A percentile compares a stretch with the other conserved stretches of the same genome.
phyloP scores from a whole-genome alignment of 228 moss, liverwort and hornwort species.

The Sphagnum magellanicum region DNA sequence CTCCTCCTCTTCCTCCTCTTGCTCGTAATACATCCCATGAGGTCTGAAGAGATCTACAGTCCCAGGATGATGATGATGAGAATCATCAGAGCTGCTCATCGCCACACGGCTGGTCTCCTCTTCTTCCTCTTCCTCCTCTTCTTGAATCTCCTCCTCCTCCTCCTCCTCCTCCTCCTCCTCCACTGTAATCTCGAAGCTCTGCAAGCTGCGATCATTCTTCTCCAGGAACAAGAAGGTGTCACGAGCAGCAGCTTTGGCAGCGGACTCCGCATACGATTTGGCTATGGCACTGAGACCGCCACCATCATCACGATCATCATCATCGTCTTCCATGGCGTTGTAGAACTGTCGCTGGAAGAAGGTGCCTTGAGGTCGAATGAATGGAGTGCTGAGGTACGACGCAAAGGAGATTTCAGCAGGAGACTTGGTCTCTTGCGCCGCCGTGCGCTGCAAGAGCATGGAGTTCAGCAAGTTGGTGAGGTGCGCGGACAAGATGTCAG shows the following conservation, averaged over 20 bases:
- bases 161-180: constrained; percentile 1
- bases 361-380: too few species aligned
- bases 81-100: too few species aligned
- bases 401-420: not conserved
- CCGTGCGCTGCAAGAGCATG: too few species aligned
- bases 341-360: too few species aligned
- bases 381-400: constrained; percentile 25
- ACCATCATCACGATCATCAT: constrained; percentile 57
- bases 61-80: too few species aligned
- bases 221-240: constrained; percentile 67
- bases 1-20: too few species aligned
- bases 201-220: constrained; percentile 40
- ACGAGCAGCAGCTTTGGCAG: constrained; percentile 70
- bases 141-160: constrained; percentile 17
- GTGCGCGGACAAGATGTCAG: too few species aligned
- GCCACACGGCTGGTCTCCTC: too few species aligned
- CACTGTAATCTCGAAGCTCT: constrained; percentile 7
- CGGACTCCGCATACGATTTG: constrained; percentile 60
- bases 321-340: not conserved
- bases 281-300: constrained; percentile 59
- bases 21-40: too few species aligned
- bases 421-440: constrained; percentile 11
- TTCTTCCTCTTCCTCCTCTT: not conserved
- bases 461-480: too few species aligned
- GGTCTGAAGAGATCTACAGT: too few species aligned